phyloP scores from a whole-genome alignment of 805 yeast species.

The Zygoascus biomembranicola region DNA sequence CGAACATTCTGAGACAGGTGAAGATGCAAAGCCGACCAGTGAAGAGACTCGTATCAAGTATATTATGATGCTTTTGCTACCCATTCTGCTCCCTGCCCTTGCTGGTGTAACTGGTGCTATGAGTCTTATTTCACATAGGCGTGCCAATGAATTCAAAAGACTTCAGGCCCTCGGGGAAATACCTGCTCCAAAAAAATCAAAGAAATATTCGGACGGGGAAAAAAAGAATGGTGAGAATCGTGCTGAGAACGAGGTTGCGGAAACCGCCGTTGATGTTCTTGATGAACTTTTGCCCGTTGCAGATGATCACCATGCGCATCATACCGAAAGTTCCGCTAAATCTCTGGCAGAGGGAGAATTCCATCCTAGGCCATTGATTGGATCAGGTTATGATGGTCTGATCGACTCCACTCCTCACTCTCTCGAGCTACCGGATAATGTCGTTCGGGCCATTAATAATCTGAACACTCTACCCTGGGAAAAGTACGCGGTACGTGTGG shows the following conservation, averaged over 20 bases:
- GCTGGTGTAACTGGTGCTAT: constrained; percentile 13
- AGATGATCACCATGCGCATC: not conserved
- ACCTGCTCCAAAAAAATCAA: not conserved
- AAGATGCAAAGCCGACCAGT: not conserved
- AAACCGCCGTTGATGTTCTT: constrained; percentile 12
- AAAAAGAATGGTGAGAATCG: not conserved
- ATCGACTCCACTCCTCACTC: constrained; percentile 12
- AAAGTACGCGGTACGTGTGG: constrained; percentile 65
- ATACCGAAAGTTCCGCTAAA: not conserved
- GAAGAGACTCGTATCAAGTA: not conserved
- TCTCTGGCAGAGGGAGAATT: constrained; percentile 2
- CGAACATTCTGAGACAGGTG: not conserved
- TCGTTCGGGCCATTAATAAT: constrained; percentile 36
- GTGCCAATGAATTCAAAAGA: constrained; percentile 10
- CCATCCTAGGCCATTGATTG: constrained; percentile 5
- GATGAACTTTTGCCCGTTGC: constrained; percentile 11
- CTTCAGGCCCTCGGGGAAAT: not conserved
- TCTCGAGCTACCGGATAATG: constrained; percentile 31
- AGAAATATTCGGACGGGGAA: not conserved
- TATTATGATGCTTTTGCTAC: constrained; percentile 5
- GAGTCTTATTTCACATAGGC: constrained; percentile 14
- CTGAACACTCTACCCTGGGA: constrained; percentile 66
- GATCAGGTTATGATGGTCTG: constrained; percentile 12
- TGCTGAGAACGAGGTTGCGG: constrained; percentile 7
- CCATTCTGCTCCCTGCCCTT: constrained; percentile 15